Conservation (phyloP, 2,329 filamentous ascomycete species). For the Diaporthe vaccinii region DNA sequence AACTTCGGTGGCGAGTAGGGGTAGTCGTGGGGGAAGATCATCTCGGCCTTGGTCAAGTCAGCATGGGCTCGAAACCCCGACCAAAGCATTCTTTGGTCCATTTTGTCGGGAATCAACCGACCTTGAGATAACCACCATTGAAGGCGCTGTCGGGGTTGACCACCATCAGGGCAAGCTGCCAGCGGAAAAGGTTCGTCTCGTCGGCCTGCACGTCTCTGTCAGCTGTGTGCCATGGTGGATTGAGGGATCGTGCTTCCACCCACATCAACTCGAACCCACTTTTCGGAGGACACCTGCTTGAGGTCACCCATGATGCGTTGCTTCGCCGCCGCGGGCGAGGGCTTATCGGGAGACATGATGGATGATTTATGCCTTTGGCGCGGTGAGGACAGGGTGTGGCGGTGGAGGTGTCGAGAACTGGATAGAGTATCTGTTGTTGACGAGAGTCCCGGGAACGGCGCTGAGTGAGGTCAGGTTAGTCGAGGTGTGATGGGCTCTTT, state of each 20-base stretch:
- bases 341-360: slow-evolving; percentile 55
- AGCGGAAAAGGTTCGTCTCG: slow-evolving; percentile 86
- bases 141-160: slow-evolving; percentile 93
- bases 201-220: slow-evolving; percentile 67
- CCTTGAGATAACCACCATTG: slow-evolving; percentile 91
- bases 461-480: not conserved
- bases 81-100: not conserved
- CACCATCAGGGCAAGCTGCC: slow-evolving; percentile 91
- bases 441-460: not conserved
- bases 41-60: slow-evolving; percentile 71
- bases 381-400: not conserved
- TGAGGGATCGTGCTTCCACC: slow-evolving; percentile 44
- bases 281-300: slow-evolving; percentile 85
- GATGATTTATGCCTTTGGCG: not conserved
- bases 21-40: slow-evolving; percentile 90
- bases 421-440: not conserved
- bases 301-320: slow-evolving; percentile 92
- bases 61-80: not conserved
- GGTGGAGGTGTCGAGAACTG: not conserved
- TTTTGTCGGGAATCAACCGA: slow-evolving; percentile 47
- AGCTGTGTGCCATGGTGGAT: slow-evolving; percentile 29
- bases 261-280: slow-evolving; percentile 93
- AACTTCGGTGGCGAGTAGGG: slow-evolving; percentile 92
- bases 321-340: slow-evolving; percentile 62
- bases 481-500: not conserved